Base-by-base conservation (phyloP, 1,139 yeast genomes). In the Blastobotrys buckinghamii region DNA sequence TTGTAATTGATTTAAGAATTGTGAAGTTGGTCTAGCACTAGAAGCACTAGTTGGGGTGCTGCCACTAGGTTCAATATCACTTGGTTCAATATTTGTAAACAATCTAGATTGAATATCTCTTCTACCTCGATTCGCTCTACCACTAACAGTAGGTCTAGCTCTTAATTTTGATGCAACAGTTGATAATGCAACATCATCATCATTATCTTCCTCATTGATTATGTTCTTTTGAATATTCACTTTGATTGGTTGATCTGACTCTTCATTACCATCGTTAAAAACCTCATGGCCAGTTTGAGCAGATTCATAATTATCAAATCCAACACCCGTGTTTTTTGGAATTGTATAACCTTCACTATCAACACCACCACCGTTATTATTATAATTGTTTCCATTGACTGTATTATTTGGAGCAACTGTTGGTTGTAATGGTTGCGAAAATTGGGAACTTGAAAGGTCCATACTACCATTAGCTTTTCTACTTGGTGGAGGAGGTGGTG, bases 401-500 rank as follows among this genome's bases (percentile, higher is more conserved):
- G 29, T 12, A 29, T 29, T 10, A 12, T 3, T 9, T 6, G 38
- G 24, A 8, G 38, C 13, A 6, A 8, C 6, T 8, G 37, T 20
- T n/a, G 24, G 24, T 20, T 17, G 24, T 35, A 35, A 35, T 5
- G 38, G 38, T 9, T 10, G 10, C 5, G 13, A 17, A 8, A n/a
- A 12, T 9, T 8, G 15, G 4, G 24, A 22, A 29, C 37, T 29
- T 12, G 35, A 37, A 8, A 42, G 32, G 4, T 36, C 39, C n/a
- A 12, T 36, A 26, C 47, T 44, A 1, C 58, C 62, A 41, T 55
- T 58, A 15, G 64, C 55, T 62, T 80, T 82, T 68, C 89, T 77
- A 0, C 89, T 73, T n/a, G 84, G 82, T 17, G 90, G 90, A n/a
- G 86, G 86, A 9, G 81, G 78, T 1, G 84, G 84, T 42, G 47